Base-by-base conservation (phyloP, 2,329 filamentous ascomycete genomes). In the Endoconidiophora polonica region DNA sequence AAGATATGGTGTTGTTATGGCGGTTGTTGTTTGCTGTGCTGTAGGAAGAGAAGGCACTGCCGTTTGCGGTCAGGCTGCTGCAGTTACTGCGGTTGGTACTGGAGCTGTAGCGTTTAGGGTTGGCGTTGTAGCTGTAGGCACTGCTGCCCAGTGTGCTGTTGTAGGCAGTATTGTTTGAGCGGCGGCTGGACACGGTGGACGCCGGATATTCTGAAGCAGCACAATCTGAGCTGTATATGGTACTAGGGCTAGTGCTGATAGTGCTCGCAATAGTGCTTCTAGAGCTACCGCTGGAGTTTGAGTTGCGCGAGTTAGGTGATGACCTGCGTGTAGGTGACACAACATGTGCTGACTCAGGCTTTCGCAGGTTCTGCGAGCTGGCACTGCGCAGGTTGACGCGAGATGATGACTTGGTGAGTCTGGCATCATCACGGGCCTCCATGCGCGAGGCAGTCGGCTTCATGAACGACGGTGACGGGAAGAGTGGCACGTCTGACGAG, bases 391-490 rank as follows among this genome's bases (percentile, higher is more conserved):
- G 24, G 29, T 46, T 49, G n/a, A 48, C 46, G 16, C 53, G 61
- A 29, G 60, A 60, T 52, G 33, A 56, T 45, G 22, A 59, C 29
- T 61, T 58, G 16, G 59, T 22, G 26, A 44, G 55, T 29, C 60
- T 59, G 16, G 63, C 56, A 57, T 72, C 72, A 44, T 76, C 69
- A 44, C 75, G 67, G n/a, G 75, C 73, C 44, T 68, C 62, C 75
- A 79, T 78, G 22, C 71, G 68, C 49, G 65, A 66, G 14, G 68
- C 65, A 37, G 66, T 76, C 23, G 75, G 75, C 43, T 71, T 66
- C 54, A 79, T 73, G 55, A 74, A 79, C 1, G 72, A 73, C 5
- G 72, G 67, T 18, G 66, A 66, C 3, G 72, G 72, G 54, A 74
- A 75, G 46, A 65, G 61, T 46, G 63, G 64, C 46, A 59, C 63